Percentiles rank a stretch among this genome's conserved stretches.
phyloP scores from a whole-genome alignment of 257 asterid species.

The Prunella vulgaris region DNA sequence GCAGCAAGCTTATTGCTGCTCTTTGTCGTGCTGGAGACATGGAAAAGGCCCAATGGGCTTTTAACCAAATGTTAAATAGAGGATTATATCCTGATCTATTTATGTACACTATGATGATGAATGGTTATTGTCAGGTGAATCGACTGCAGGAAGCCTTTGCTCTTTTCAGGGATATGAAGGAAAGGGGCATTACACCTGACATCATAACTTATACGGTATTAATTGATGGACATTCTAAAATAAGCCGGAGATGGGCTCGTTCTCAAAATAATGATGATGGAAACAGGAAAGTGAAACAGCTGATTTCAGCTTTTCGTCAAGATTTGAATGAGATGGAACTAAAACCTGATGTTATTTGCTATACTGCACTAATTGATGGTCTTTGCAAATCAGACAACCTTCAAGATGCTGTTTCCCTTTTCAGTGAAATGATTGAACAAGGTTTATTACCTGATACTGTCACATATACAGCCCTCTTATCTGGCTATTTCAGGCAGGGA shows the following conservation, averaged over 20 bases:
- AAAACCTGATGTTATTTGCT: constrained; percentile 55
- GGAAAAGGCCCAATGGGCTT: constrained; percentile 54
- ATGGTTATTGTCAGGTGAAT: constrained; percentile 68
- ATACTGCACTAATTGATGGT: constrained; percentile 69
- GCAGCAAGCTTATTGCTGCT: constrained; percentile 45
- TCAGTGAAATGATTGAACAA: constrained; percentile 54
- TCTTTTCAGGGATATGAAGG: constrained; percentile 64
- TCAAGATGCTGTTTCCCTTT: constrained; percentile 55
- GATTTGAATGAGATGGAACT: constrained; percentile 53
- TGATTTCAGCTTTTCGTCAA: constrained; percentile 26
- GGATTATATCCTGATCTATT: constrained; percentile 63
- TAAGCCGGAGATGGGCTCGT: constrained; percentile 23
- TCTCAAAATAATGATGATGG: constrained; percentile 14
- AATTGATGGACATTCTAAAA: constrained; percentile 57
- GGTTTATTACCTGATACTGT: constrained; percentile 63
- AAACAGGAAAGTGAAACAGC: constrained; percentile 20
- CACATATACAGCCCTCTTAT: constrained; percentile 61
- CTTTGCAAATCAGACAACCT: constrained; percentile 61
- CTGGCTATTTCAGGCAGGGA: constrained; percentile 63
- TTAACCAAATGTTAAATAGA: constrained; percentile 41
- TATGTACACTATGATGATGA: constrained; percentile 62
- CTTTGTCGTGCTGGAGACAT: constrained; percentile 64
- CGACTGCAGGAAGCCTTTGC: constrained; percentile 41
- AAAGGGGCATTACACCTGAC: constrained; percentile 65
- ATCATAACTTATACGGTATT: constrained; percentile 61